A percentile compares a stretch with the other conserved stretches of the same genome.
Conservation (phyloP, 129 eudicot genomes). For the Flaveria robusta region DNA sequence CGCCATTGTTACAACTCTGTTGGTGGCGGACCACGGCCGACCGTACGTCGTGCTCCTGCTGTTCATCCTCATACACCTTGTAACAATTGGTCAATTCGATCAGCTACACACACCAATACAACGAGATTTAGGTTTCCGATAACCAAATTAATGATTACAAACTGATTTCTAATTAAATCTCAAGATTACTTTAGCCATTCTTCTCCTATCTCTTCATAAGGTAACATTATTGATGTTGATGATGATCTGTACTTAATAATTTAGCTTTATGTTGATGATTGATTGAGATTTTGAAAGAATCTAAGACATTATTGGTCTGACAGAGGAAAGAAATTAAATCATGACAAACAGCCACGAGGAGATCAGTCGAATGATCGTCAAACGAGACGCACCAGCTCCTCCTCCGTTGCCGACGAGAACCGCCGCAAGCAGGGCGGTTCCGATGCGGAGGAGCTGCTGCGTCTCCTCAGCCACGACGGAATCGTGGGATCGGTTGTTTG, state of each 20-base stretch:
- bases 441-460: slow-evolving; percentile 19
- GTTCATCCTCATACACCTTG: slow-evolving; percentile 20
- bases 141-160: slow-evolving; percentile 19
- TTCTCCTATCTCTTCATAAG: slow-evolving; percentile 28
- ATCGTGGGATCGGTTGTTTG: slow-evolving; percentile 77
- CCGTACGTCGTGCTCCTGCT: slow-evolving; percentile 23
- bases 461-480: slow-evolving; percentile 30
- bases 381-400: slow-evolving; percentile 45
- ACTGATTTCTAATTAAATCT: slow-evolving; percentile 23
- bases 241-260: slow-evolving; percentile 14
- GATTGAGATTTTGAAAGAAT: neutral
- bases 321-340: slow-evolving; percentile 23
- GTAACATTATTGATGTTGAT: slow-evolving; percentile 8
- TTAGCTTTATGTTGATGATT: neutral
- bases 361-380: slow-evolving; percentile 12
- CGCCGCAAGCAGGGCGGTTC: slow-evolving; percentile 14
- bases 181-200: slow-evolving; percentile 34
- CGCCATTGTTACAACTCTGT: slow-evolving; percentile 40
- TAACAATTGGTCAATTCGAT: slow-evolving; percentile 35
- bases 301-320: slow-evolving; percentile 23
- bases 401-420: slow-evolving; percentile 56
- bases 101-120: slow-evolving; percentile 9
- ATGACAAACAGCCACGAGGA: slow-evolving; percentile 39
- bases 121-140: slow-evolving; percentile 24
- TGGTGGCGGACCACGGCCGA: slow-evolving; percentile 36